Evolutionary conservation across 139 green algal genomes (phyloP).

Genomic region (Closterium sp.): DNA sequence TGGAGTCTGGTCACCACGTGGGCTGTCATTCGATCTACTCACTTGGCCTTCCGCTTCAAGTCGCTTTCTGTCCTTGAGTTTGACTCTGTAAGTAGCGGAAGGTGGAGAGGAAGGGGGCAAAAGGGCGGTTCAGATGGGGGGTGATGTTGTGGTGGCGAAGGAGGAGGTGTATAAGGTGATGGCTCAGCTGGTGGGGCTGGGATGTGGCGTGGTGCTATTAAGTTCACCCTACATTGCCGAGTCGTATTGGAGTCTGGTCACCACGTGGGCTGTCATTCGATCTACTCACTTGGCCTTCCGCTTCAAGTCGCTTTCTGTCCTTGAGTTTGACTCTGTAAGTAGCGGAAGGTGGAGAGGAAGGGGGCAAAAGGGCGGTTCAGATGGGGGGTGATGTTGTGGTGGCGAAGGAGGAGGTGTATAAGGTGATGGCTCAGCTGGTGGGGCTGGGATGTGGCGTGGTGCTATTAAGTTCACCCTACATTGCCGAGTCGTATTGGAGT

Average conservation of each 20-base stretch:
- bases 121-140: no score
- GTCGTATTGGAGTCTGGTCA: neutral
- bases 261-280: neutral
- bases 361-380: no score
- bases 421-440: constrained; percentile 42
- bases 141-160: neutral
- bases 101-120: no score
- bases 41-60: constrained; percentile 25
- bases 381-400: neutral
- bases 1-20: constrained; percentile 19
- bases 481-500: constrained; percentile 23
- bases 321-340: neutral
- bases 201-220: constrained; percentile 44
- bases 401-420: constrained; percentile 24
- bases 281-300: neutral
- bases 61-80: constrained; percentile 22
- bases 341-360: no score
- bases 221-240: constrained; percentile 17
- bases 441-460: constrained; percentile 38
- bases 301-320: neutral
- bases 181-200: constrained; percentile 43
- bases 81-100: constrained; percentile 1
- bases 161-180: constrained; percentile 44
- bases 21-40: neutral
- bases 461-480: constrained; percentile 23